These are phyloP conservation scores for Malus hybrid DNA, from an alignment of 331 rosid genomes.

Conservation along the genomic window DNA sequence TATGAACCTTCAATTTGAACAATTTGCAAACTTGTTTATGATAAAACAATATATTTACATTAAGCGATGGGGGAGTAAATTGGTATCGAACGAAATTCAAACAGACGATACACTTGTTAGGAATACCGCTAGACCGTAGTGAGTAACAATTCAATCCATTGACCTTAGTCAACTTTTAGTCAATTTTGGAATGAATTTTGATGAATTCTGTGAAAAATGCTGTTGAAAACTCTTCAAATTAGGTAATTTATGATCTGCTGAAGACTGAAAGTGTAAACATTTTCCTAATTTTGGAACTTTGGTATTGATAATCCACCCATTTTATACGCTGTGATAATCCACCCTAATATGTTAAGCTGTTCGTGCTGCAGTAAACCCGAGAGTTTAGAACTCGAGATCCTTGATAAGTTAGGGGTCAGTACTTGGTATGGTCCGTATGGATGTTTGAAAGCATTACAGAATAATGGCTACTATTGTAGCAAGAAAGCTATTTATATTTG, in stretches of 20 bases:
- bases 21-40: neutral
- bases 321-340: neutral
- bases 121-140: too few species aligned
- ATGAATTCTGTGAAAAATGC: neutral
- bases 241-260: neutral
- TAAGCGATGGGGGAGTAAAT: neutral
- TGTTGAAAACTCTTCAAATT: neutral
- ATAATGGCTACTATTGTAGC: neutral
- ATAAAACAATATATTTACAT: too few species aligned
- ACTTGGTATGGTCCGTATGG: neutral
- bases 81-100: neutral
- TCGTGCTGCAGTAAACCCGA: neutral
- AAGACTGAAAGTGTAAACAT: neutral
- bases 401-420: neutral
- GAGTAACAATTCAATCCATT: neutral
- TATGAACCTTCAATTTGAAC: slow-evolving; percentile 4
- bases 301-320: neutral
- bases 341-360: too few species aligned
- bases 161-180: neutral
- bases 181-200: neutral
- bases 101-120: too few species aligned
- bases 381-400: neutral
- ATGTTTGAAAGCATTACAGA: neutral
- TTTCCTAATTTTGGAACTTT: neutral
- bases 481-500: neutral